phyloP scores from a whole-genome alignment of 1,139 yeast species.

The Geotrichum restrictum region DNA sequence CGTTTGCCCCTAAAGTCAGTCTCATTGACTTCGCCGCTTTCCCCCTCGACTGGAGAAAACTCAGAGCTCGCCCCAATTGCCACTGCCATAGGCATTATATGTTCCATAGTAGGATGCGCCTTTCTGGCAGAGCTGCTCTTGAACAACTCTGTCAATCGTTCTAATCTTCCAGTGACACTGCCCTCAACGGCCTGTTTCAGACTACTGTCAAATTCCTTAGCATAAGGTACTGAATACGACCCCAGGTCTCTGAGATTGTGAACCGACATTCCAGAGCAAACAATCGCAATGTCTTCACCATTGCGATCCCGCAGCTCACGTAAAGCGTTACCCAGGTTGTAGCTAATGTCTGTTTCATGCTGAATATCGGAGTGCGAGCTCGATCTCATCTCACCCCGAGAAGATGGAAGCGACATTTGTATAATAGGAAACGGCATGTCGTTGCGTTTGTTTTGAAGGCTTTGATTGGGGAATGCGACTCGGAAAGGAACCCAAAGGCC shows the following conservation, averaged over 20 bases:
- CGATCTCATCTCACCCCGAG: constrained; percentile 11
- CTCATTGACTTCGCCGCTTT: background rate
- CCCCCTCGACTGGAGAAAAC: background rate
- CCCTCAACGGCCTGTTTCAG: constrained; percentile 33
- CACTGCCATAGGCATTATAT: constrained; percentile 19
- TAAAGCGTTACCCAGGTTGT: constrained; percentile 54
- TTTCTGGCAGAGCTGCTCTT: constrained; percentile 6
- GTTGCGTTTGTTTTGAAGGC: constrained; percentile 18
- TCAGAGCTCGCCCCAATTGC: constrained; percentile 19
- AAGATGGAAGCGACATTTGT: constrained; percentile 57
- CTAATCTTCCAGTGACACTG: background rate
- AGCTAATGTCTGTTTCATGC: constrained; percentile 45
- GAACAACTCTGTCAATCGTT: constrained; percentile 10
- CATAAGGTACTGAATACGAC: constrained; percentile 42
- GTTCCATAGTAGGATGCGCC: constrained; percentile 21
- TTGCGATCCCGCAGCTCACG: constrained; percentile 45
- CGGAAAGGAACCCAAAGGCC: constrained; percentile 80
- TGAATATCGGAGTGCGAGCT: constrained; percentile 6
- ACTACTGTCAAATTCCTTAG: constrained; percentile 47
- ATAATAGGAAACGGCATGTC: constrained; percentile 49
- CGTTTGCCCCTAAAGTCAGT: constrained; percentile 11
- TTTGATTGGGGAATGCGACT: constrained; percentile 55
- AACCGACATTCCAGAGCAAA: constrained; percentile 75
- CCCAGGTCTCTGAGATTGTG: constrained; percentile 62
- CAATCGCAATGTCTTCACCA: constrained; percentile 46